Percentiles rank a stretch among this genome's conserved stretches.
phyloP scores from a whole-genome alignment of 306 rosid genomes.

The Fagus sylvatica region DNA sequence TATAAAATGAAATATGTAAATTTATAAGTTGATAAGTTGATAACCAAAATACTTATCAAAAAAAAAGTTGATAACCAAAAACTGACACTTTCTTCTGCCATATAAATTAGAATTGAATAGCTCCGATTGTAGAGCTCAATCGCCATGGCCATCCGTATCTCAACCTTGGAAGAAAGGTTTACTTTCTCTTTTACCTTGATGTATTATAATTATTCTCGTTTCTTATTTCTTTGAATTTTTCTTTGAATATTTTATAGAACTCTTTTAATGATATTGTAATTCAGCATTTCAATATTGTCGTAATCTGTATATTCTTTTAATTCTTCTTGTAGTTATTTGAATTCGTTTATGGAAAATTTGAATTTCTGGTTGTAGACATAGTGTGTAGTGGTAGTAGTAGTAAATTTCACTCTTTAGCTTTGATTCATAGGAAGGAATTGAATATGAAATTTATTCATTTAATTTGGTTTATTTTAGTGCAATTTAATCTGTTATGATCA shows the following conservation, averaged over 20 bases:
- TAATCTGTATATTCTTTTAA: not conserved
- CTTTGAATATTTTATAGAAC: not conserved
- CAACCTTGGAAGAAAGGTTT: constrained; percentile 55
- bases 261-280: not conserved
- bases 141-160: constrained; percentile 55
- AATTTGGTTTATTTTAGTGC: not conserved
- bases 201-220: not conserved
- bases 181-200: not conserved
- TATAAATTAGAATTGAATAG: not conserved
- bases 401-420: constrained; percentile 15
- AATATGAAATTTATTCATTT: not conserved
- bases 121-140: constrained; percentile 11
- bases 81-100: not conserved
- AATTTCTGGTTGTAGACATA: not conserved
- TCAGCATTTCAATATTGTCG: not conserved
- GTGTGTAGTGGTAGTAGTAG: not conserved
- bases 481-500: not conserved
- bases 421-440: not conserved
- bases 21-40: too few relatives aligned
- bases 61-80: not conserved
- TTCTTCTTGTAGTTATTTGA: not conserved
- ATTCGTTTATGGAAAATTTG: not conserved
- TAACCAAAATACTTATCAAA: not conserved
- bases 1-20: too few relatives aligned
- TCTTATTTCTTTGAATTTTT: not conserved